Base-by-base conservation (phyloP, 495 filamentous ascomycete species). In the Hypoxylon rickii region DNA sequence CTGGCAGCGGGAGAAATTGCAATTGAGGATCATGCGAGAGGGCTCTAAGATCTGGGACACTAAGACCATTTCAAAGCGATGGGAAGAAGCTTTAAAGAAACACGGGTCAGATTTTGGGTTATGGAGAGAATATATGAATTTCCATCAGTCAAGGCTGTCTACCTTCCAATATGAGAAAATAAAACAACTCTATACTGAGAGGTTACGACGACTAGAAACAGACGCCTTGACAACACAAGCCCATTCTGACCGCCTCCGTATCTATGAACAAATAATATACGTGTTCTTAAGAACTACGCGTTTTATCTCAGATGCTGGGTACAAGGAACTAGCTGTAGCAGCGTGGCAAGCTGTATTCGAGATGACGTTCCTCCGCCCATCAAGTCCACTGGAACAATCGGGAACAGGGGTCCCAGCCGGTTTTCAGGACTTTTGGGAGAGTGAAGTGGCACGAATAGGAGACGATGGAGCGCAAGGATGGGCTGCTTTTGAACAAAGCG, bases 291-390 rank as follows among this genome's bases (percentile, higher is more conserved):
- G 92, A 33, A 44, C 86, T 40, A 90, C 90, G 0, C 68, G 84
- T 3, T 86, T 93, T 60, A 79, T 94, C 45, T 76, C 80, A 16
- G 90, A 97, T 68, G 77, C 90, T 22, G 94, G 94, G 0, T 94
- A 86, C 65, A 64, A 75, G n/a, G 94, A 97, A 65, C 73, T 86
- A 31, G 85, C 89, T 3, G 74, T 88, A 1, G 90, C 86, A 13
- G 76, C 88, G 8, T 96, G 95, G 90, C 94, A 98, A 67, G 87
- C 82, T 7, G 61, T 88, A 4, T 74, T 97, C 3, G 94, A 97
- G 66, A 77, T 89, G 39, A 81, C 82, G 26, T 85, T 89, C 49
- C 83, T 84, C 43, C 73, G 70, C 13, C 86, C 86, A 43, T 17
- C 47, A 34, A 34, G 44, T 26, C 51, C 64, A n/a, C 44, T 55